phyloP scores from a whole-genome alignment of 192 early-diverging fungal species.

The Podila minutissima region DNA sequence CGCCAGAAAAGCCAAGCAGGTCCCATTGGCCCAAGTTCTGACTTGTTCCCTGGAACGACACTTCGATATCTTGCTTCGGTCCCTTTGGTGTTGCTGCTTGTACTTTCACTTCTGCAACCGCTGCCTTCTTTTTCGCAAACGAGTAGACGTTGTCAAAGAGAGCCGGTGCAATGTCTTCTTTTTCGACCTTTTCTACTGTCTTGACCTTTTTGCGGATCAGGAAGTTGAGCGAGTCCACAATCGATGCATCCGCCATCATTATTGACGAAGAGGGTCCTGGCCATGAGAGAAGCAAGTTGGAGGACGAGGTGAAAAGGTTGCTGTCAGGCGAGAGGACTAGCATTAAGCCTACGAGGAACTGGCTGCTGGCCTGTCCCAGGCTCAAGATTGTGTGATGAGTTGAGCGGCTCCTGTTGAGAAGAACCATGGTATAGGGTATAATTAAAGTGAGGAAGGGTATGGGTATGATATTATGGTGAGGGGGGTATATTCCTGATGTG shows the following conservation, averaged over 20 bases:
- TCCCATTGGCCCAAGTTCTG: constrained; percentile 44
- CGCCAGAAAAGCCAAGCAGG: constrained; percentile 37
- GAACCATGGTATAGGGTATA: background rate
- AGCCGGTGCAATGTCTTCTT: background rate
- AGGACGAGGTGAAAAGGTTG: background rate
- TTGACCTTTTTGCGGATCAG: constrained; percentile 6
- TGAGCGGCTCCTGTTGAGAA: background rate
- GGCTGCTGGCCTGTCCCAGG: constrained; percentile 11
- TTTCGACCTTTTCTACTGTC: background rate
- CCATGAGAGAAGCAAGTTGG: background rate
- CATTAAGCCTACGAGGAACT: constrained; percentile 22
- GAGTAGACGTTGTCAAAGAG: constrained; percentile 15
- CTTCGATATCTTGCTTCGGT: background rate
- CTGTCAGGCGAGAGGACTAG: constrained; percentile 10
- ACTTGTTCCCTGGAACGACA: constrained; percentile 19
- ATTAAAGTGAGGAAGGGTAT: background rate
- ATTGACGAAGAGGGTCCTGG: background rate
- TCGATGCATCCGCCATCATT: constrained; percentile 17
- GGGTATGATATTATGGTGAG: background rate
- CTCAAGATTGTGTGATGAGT: constrained; percentile 5
- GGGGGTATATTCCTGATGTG: background rate
- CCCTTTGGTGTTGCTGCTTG: background rate
- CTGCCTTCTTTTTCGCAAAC: background rate
- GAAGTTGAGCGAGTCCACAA: constrained; percentile 20
- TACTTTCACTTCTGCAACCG: background rate